These are phyloP conservation scores for Neopestalotiopsis sp. DNA, from an alignment of 2,329 filamentous ascomycete genomes.

Conservation along the genomic window DNA sequence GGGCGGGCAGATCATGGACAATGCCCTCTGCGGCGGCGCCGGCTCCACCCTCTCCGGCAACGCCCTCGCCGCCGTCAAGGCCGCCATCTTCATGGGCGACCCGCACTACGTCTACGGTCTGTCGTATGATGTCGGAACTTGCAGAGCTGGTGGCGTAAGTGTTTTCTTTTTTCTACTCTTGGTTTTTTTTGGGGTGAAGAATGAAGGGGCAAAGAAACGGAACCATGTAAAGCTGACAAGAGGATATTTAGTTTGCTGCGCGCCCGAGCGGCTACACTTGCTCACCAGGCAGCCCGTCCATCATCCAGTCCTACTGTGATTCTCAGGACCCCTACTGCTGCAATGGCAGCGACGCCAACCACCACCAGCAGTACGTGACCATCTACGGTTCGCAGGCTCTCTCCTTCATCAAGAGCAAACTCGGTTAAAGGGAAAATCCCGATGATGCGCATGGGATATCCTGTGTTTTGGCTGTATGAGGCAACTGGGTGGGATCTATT, in stretches of 20 bases:
- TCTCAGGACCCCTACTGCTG: conserved; percentile 69
- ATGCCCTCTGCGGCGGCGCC: conserved; percentile 63
- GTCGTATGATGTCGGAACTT: conserved; percentile 66
- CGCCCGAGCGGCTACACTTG: conserved; percentile 63
- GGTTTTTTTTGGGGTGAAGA: no score
- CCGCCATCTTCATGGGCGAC: conserved; percentile 67
- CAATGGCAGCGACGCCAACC: conserved; percentile 63
- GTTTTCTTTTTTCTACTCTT: background rate
- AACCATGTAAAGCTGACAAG: background rate
- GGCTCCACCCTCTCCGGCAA: conserved; percentile 50
- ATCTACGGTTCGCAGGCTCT: conserved; percentile 66
- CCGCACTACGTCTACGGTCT: conserved; percentile 60
- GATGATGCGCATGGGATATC: no score
- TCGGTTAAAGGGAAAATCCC: conserved; percentile 9
- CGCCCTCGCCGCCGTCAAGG: conserved; percentile 60
- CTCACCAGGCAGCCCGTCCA: conserved; percentile 50
- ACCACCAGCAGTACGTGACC: conserved; percentile 67
- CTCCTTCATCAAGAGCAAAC: conserved; percentile 57
- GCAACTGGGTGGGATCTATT: no score
- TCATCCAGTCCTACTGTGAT: conserved; percentile 71
- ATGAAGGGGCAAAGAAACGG: no score
- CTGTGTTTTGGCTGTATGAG: no score
- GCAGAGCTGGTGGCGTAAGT: conserved; percentile 62
- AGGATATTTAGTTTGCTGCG: conserved; percentile 57
- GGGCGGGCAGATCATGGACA: conserved; percentile 68